A percentile compares a stretch with the other conserved stretches of the same genome.
phyloP scores from a whole-genome alignment of 2,329 filamentous ascomycete species.

The Arthrobotrys pseudoclavata region DNA sequence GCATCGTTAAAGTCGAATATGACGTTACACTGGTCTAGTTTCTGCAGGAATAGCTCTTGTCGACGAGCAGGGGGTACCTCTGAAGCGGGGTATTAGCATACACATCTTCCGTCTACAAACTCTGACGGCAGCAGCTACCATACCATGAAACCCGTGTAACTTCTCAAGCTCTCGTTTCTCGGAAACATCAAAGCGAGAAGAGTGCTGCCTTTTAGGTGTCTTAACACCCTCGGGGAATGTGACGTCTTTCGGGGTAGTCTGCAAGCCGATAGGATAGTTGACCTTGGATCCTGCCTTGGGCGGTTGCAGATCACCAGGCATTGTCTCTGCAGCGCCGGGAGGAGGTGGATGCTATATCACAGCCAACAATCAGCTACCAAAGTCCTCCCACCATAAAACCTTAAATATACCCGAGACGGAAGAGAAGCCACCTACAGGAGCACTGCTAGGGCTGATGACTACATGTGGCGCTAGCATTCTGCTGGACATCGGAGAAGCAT shows the following conservation, averaged over 20 bases:
- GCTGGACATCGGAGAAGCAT: constrained; percentile 62
- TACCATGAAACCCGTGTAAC: constrained; percentile 87
- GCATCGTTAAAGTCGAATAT: constrained; percentile 99
- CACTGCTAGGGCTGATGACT: constrained; percentile 63
- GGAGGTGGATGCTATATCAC: constrained; percentile 85
- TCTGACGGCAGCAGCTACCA: constrained; percentile 3
- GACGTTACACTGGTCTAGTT: constrained; percentile 99
- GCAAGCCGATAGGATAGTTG: constrained; percentile 83
- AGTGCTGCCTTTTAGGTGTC: constrained; percentile 96
- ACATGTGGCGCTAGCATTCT: constrained; percentile 82
- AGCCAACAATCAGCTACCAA: constrained; percentile 60
- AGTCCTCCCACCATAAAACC: constrained; percentile 36
- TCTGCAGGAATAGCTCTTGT: constrained; percentile 99
- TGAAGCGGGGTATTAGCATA: constrained; percentile 46
- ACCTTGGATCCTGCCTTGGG: constrained; percentile 91
- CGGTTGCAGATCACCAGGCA: constrained; percentile 96
- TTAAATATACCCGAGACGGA: constrained; percentile 10
- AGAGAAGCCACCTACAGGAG: constrained; percentile 60
- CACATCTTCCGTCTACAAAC: background rate
- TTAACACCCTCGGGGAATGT: constrained; percentile 83
- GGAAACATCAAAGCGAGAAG: constrained; percentile 97
- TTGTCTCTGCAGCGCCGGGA: constrained; percentile 93
- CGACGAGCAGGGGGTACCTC: constrained; percentile 94
- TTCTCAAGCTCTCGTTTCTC: constrained; percentile 97
- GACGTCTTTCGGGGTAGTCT: constrained; percentile 95